phyloP scores from a whole-genome alignment of 148 eudicot genomes.

The Bassia scoparia region DNA sequence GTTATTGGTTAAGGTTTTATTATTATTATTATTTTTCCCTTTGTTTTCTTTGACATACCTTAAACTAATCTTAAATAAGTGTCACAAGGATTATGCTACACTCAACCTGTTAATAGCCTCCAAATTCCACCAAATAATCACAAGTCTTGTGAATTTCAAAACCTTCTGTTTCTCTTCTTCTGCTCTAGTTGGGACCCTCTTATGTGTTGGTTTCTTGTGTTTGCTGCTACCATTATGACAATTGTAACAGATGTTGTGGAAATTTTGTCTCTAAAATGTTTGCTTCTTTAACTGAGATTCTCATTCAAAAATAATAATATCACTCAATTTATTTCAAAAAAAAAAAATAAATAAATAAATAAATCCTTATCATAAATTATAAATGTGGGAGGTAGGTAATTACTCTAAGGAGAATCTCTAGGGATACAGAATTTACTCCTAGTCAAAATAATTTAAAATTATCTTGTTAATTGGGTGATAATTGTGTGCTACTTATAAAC shows the following conservation, averaged over 20 bases:
- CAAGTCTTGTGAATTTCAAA: slow-evolving; percentile 40
- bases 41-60: slow-evolving; percentile 15
- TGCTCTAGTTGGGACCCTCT: slow-evolving; percentile 27
- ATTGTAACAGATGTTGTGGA: slow-evolving; percentile 29
- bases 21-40: too few species aligned
- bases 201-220: slow-evolving; percentile 32
- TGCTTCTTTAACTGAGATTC: slow-evolving; percentile 30
- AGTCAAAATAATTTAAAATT: background rate
- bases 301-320: background rate
- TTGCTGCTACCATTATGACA: slow-evolving; percentile 29
- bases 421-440: background rate
- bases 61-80: slow-evolving; percentile 5
- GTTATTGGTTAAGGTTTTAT: slow-evolving; percentile 32
- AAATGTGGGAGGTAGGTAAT: slow-evolving; percentile 7
- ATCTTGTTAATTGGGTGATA: slow-evolving; percentile 4
- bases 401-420: slow-evolving; percentile 7
- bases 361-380: too few species aligned
- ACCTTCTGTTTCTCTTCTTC: background rate
- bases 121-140: slow-evolving; percentile 31
- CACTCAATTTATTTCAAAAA: too few species aligned
- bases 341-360: too few species aligned
- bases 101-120: slow-evolving; percentile 28
- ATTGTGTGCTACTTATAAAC: background rate
- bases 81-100: slow-evolving; percentile 24
- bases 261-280: slow-evolving; percentile 30